phyloP scores from a whole-genome alignment of 2,329 filamentous ascomycete genomes.

The Sordariomycetes sp. region DNA sequence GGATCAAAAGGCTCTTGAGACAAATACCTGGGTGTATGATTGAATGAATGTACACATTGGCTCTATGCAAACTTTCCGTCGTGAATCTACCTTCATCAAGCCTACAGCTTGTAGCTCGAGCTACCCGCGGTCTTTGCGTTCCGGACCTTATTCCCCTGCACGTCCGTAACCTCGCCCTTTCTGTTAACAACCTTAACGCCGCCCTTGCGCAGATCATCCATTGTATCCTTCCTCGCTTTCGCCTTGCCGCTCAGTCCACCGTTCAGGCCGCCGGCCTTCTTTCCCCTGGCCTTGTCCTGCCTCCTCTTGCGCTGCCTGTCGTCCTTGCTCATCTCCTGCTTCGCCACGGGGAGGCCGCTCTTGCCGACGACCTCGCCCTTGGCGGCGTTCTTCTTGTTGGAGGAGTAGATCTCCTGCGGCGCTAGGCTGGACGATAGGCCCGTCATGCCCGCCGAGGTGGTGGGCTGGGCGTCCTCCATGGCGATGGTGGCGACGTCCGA shows the following conservation, averaged over 20 bases:
- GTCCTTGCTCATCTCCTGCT: slow-evolving; percentile 81
- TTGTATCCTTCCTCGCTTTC: slow-evolving; percentile 34
- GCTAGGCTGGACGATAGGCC: slow-evolving; percentile 63
- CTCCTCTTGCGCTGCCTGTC: slow-evolving; percentile 70
- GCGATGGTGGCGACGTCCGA: slow-evolving; percentile 82
- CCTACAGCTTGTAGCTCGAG: slow-evolving; percentile 54
- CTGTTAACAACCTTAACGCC: slow-evolving; percentile 88
- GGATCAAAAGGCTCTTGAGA: too few relatives aligned
- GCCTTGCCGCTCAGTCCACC: slow-evolving; percentile 45
- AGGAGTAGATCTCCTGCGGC: slow-evolving; percentile 87
- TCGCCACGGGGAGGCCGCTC: slow-evolving; percentile 67
- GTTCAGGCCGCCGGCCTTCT: slow-evolving; percentile 50
- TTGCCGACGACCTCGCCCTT: slow-evolving; percentile 68
- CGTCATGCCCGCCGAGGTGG: slow-evolving; percentile 64
- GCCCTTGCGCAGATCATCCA: slow-evolving; percentile 68
- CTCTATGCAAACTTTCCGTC: too few relatives aligned
- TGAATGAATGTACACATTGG: slow-evolving; percentile 1
- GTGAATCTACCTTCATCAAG: background rate
- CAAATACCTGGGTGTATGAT: too few relatives aligned
- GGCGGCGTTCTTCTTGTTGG: slow-evolving; percentile 56
- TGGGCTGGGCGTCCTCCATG: slow-evolving; percentile 93
- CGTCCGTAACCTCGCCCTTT: slow-evolving; percentile 76
- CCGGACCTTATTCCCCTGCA: slow-evolving; percentile 70
- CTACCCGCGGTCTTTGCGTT: slow-evolving; percentile 40
- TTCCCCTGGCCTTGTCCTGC: slow-evolving; percentile 77